These are phyloP conservation scores for Amanita rimosa DNA, from an alignment of 768 basidiomycete species.

Conservation along the genomic window DNA sequence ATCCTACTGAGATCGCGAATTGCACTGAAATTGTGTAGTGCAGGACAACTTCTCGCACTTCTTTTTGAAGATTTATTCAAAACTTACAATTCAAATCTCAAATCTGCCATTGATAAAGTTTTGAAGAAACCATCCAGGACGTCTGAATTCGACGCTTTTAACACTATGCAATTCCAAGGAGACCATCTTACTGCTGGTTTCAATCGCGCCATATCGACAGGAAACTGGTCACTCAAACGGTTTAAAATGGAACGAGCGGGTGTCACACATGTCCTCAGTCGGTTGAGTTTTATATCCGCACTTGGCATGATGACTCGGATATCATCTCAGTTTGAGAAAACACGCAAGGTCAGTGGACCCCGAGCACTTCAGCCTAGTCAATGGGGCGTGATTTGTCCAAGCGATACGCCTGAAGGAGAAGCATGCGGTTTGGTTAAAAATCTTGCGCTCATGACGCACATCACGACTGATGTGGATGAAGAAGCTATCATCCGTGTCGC, in stretches of 20 bases:
- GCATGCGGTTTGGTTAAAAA: constrained; percentile 99
- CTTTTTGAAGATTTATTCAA: constrained; percentile 99
- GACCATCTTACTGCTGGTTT: constrained; percentile 95
- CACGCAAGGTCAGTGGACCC: constrained; percentile 95
- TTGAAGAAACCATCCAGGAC: constrained; percentile 93
- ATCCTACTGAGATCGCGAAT: constrained; percentile 5
- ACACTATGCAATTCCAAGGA: constrained; percentile 92
- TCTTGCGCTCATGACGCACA: constrained; percentile 97
- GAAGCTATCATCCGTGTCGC: constrained; percentile 83
- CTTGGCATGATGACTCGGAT: constrained; percentile 99
- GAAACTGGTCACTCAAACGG: constrained; percentile 97
- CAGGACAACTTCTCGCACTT: constrained; percentile 89
- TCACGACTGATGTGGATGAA: constrained; percentile 97
- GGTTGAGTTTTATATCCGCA: constrained; percentile 93
- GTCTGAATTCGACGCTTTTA: constrained; percentile 88
- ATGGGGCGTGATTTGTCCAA: constrained; percentile 98
- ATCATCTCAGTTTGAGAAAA: constrained; percentile 98
- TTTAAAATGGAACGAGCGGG: constrained; percentile 99
- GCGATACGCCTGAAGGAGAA: constrained; percentile 99
- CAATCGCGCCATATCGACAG: constrained; percentile 94
- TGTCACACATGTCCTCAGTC: constrained; percentile 93
- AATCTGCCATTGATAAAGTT: constrained; percentile 92
- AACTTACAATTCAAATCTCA: constrained; percentile 93
- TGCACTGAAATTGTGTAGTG: constrained; percentile 34
- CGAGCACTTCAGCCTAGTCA: constrained; percentile 95